Percentiles rank a stretch among this genome's conserved stretches.
These are phyloP conservation scores for Penicillium tannophilum DNA, from an alignment of 495 filamentous ascomycete genomes.

Conservation along the genomic window DNA sequence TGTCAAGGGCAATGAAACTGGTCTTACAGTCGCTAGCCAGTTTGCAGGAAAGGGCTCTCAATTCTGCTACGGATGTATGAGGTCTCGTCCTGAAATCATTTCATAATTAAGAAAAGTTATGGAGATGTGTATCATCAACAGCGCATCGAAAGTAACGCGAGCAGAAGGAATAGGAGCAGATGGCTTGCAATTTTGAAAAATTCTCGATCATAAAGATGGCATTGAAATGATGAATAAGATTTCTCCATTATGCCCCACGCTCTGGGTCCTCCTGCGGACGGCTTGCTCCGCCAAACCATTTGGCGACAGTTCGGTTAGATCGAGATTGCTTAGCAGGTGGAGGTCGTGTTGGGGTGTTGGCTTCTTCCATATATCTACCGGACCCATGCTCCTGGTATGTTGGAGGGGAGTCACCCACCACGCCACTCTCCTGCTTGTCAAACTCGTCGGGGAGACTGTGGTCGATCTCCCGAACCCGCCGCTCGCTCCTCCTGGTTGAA, in stretches of 20 bases:
- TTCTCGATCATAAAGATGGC: slow-evolving; percentile 2
- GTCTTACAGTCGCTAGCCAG: slow-evolving; percentile 26
- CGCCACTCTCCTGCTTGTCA: slow-evolving; percentile 38
- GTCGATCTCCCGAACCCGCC: slow-evolving; percentile 22
- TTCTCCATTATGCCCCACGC: slow-evolving; percentile 24
- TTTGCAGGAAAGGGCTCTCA: slow-evolving; percentile 23
- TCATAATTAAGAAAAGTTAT: slow-evolving; percentile 51
- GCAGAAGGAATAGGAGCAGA: slow-evolving; percentile 6
- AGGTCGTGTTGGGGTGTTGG: slow-evolving; percentile 23
- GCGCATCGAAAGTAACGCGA: slow-evolving; percentile 6
- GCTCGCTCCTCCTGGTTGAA: slow-evolving; percentile 7
- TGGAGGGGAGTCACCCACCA: slow-evolving; percentile 26
- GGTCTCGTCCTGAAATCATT: slow-evolving; percentile 43
- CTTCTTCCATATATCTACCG: slow-evolving; percentile 10
- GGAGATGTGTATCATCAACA: slow-evolving; percentile 1
- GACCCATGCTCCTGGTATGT: slow-evolving; percentile 29
- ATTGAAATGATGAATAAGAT: neutral
- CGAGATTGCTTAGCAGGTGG: slow-evolving; percentile 27
- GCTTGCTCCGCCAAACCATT: slow-evolving; percentile 40
- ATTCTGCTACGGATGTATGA: slow-evolving; percentile 62
- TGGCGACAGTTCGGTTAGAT: slow-evolving; percentile 24
- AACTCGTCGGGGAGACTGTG: slow-evolving; percentile 46
- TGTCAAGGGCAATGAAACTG: slow-evolving; percentile 31
- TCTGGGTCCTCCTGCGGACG: slow-evolving; percentile 35
- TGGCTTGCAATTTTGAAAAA: neutral